Evolutionary conservation across 2,329 filamentous ascomycete genomes (phyloP).

Genomic region (Colletotrichum horii): DNA sequence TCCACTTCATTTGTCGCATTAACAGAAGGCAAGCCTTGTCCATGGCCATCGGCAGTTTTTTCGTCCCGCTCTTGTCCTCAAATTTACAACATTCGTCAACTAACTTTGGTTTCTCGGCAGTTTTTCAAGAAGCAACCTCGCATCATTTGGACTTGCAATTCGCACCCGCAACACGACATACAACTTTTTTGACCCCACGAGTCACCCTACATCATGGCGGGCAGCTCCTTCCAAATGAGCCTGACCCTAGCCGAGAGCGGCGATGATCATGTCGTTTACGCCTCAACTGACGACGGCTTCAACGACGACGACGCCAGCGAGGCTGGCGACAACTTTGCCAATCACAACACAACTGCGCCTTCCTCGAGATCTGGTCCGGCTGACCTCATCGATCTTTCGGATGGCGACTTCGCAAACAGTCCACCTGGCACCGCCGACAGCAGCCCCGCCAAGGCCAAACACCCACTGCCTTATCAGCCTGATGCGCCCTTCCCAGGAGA

Average conservation of each 20-base stretch:
- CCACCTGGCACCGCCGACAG: background rate
- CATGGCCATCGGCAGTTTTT: background rate
- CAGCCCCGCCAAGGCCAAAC: background rate
- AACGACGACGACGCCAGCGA: background rate
- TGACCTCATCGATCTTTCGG: slow-evolving; percentile 9
- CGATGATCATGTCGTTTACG: background rate
- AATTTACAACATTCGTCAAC: background rate
- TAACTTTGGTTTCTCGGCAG: background rate
- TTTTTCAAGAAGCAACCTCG: background rate
- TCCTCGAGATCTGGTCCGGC: background rate
- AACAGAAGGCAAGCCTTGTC: background rate
- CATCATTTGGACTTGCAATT: background rate
- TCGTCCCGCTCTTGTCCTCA: background rate
- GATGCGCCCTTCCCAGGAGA: background rate
- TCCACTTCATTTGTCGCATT: background rate
- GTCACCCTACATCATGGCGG: background rate
- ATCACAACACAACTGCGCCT: background rate
- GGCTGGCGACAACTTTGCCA: background rate
- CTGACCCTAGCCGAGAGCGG: background rate
- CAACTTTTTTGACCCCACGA: fast-evolving
- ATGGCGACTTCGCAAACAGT: background rate
- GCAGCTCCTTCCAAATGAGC: background rate
- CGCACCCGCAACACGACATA: background rate
- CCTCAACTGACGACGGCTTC: slow-evolving; percentile 8
- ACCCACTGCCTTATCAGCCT: background rate